A percentile compares a stretch with the other conserved stretches of the same genome.
Evolutionary conservation across 768 basidiomycete genomes (phyloP).

Genomic region (Psilocybe tampanensis): DNA sequence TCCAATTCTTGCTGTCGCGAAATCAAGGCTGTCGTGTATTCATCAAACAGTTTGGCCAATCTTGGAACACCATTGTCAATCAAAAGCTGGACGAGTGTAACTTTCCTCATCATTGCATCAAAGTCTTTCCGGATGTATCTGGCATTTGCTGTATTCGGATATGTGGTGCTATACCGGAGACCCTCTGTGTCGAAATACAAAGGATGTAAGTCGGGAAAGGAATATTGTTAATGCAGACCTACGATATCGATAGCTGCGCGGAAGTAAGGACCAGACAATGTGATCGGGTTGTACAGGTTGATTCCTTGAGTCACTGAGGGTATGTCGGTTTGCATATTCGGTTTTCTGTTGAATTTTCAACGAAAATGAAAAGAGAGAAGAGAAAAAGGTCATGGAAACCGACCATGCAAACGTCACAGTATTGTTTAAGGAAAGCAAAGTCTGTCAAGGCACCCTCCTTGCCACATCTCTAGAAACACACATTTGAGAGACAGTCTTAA

Average conservation of each 20-base stretch:
- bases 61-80: constrained; percentile 15
- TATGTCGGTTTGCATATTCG: constrained; percentile 6
- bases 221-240: neutral
- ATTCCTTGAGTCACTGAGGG: constrained; percentile 6
- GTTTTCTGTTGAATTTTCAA: constrained; percentile 2
- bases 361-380: no score
- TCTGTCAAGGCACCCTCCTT: constrained; percentile 24
- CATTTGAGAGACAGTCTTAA: neutral
- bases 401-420: constrained; percentile 24
- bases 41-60: constrained; percentile 17
- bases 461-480: constrained; percentile 17
- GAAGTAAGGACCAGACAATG: constrained; percentile 18
- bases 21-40: constrained; percentile 8
- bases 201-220: neutral
- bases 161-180: constrained; percentile 18
- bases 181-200: constrained; percentile 11
- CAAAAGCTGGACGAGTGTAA: constrained; percentile 19
- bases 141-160: constrained; percentile 15
- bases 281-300: constrained; percentile 4
- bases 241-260: constrained; percentile 23
- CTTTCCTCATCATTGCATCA: constrained; percentile 20
- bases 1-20: constrained; percentile 1
- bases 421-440: constrained; percentile 22
- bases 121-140: constrained; percentile 19
- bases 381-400: neutral